These are phyloP conservation scores for Pseudozyma thailandica DNA, from an alignment of 1,284 basidiomycete genomes.

Conservation along the genomic window DNA sequence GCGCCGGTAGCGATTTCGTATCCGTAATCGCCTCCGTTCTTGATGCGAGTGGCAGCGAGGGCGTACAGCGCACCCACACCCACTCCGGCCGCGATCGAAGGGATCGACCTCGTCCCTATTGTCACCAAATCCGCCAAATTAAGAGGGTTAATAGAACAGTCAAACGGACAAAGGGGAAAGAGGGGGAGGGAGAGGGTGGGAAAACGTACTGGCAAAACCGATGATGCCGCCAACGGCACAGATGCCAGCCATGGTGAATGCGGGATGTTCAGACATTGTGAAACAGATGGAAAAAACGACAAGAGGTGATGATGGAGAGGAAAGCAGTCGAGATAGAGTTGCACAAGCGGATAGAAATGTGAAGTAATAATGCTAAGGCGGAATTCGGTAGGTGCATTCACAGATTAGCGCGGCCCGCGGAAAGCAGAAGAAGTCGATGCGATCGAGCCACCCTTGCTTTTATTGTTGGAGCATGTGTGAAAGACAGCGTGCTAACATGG, in stretches of 20 bases:
- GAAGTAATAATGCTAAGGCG: too few species aligned
- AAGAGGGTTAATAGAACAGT: too few species aligned
- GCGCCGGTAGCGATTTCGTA: slow-evolving; percentile 77
- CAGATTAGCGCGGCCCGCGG: slow-evolving; percentile 14
- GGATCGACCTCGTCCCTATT: slow-evolving; percentile 63
- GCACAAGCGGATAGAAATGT: too few species aligned
- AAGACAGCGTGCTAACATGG: too few species aligned
- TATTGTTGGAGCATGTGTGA: background rate
- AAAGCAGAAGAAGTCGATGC: background rate
- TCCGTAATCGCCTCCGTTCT: slow-evolving; percentile 76
- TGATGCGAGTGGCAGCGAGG: slow-evolving; percentile 71
- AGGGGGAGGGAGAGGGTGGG: background rate
- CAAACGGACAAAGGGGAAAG: background rate
- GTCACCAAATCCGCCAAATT: too few species aligned
- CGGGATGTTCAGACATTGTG: slow-evolving; percentile 80
- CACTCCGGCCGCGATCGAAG: slow-evolving; percentile 82
- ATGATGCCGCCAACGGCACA: slow-evolving; percentile 79
- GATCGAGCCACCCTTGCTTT: background rate
- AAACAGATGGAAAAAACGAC: background rate
- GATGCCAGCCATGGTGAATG: slow-evolving; percentile 80
- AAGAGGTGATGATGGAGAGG: background rate
- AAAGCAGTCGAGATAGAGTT: background rate
- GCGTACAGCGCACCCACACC: slow-evolving; percentile 76
- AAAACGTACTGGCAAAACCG: slow-evolving; percentile 54
- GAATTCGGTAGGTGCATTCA: background rate